These are phyloP conservation scores for Thamnidium elegans DNA, from an alignment of 192 early-diverging fungal genomes.

Conservation along the genomic window DNA sequence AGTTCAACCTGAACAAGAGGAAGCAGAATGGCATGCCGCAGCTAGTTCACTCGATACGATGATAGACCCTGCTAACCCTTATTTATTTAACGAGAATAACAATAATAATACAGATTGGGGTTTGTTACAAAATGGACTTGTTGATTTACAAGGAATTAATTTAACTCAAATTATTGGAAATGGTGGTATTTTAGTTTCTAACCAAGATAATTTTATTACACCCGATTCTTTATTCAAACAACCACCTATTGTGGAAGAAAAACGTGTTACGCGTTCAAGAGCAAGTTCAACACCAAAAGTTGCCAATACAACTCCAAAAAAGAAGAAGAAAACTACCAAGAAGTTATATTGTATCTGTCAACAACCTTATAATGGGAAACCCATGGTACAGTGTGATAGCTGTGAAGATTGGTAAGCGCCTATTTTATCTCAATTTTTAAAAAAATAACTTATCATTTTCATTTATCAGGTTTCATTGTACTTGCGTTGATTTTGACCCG, in stretches of 20 bases:
- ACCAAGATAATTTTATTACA: constrained; percentile 1
- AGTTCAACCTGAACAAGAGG: not conserved
- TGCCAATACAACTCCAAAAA: not conserved
- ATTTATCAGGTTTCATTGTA: constrained; percentile 34
- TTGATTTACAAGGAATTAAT: not conserved
- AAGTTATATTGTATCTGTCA: constrained; percentile 72
- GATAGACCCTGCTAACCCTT: not conserved
- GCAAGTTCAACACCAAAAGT: not conserved
- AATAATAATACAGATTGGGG: not conserved
- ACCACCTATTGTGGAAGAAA: not conserved
- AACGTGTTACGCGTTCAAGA: constrained; percentile 9
- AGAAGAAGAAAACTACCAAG: constrained; percentile 27
- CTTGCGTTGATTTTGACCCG: constrained; percentile 30
- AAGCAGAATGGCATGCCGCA: constrained; percentile 7
- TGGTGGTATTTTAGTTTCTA: constrained; percentile 2
- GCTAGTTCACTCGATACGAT: not conserved
- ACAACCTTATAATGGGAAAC: constrained; percentile 62
- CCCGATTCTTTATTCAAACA: not conserved
- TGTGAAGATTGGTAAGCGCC: constrained; percentile 70
- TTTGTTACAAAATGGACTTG: not conserved
- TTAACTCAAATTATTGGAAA: not conserved
- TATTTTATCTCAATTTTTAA: not conserved
- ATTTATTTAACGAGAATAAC: not conserved
- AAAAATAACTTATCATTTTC: not conserved
- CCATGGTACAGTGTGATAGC: constrained; percentile 76